Conservation (phyloP, 345 rosid species). For the Sisymbrium irio region DNA sequence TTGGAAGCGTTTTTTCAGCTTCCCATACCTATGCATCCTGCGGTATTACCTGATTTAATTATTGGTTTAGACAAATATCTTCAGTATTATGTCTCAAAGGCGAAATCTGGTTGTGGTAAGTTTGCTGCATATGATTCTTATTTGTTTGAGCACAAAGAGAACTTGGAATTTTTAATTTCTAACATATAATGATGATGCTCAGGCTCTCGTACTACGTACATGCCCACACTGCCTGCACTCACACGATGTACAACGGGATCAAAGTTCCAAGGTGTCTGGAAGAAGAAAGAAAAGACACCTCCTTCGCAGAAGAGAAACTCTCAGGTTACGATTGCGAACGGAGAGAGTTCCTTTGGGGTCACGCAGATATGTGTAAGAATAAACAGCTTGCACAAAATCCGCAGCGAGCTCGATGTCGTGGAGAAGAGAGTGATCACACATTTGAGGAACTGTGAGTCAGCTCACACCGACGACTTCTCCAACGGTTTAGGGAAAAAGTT, state of each 20-base stretch:
- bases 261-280: conserved; percentile 89
- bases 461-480: conserved; percentile 80
- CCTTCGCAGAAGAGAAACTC: conserved; percentile 68
- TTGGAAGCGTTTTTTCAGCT: conserved; percentile 88
- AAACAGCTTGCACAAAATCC: conserved; percentile 73
- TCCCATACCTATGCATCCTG: conserved; percentile 93
- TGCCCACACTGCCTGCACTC: conserved; percentile 94
- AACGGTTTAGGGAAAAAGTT: conserved; percentile 79
- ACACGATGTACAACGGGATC: conserved; percentile 78
- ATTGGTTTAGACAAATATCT: conserved; percentile 85
- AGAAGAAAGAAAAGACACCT: conserved; percentile 84
- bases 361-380: conserved; percentile 79
- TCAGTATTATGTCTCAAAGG: conserved; percentile 77
- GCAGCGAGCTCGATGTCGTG: conserved; percentile 66
- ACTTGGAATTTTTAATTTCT: conserved; percentile 21
- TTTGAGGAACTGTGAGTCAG: conserved; percentile 90
- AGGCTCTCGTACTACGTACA: conserved; percentile 75
- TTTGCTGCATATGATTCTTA: conserved; percentile 10
- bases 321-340: conserved; percentile 63
- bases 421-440: conserved; percentile 88
- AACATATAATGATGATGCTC: conserved; percentile 28
- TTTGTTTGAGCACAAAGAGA: background rate
- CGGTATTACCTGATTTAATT: conserved; percentile 82
- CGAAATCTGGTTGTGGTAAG: conserved; percentile 93
- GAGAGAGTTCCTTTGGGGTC: conserved; percentile 62